Conservation (phyloP, 495 filamentous ascomycete genomes). For the Corynascus novoguineensis region DNA sequence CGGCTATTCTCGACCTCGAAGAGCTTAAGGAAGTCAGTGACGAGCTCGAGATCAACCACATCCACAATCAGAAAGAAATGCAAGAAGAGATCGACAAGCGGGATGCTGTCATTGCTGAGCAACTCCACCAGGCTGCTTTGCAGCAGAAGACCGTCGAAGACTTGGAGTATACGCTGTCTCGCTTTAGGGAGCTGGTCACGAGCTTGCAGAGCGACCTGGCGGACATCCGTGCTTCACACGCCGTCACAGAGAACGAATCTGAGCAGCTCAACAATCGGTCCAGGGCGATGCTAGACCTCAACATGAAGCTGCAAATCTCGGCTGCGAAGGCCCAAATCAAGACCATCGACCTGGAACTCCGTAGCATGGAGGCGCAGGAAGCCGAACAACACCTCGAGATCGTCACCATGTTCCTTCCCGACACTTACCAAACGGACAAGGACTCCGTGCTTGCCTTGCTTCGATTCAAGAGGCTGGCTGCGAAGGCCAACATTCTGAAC, state of each 20-base stretch:
- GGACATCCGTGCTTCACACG: constrained; percentile 84
- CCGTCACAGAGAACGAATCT: constrained; percentile 86
- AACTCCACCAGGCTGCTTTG: constrained; percentile 54
- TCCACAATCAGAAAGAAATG: constrained; percentile 88
- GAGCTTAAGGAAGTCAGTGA: constrained; percentile 85
- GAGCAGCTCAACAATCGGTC: constrained; percentile 80
- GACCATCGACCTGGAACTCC: constrained; percentile 84
- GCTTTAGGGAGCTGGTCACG: constrained; percentile 83
- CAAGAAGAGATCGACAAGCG: constrained; percentile 86
- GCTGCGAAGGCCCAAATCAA: constrained; percentile 87
- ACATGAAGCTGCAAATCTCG: constrained; percentile 84
- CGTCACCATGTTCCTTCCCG: constrained; percentile 80
- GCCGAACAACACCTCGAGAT: constrained; percentile 83
- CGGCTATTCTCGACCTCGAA: constrained; percentile 78
- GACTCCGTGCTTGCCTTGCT: constrained; percentile 82
- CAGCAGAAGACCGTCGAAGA: constrained; percentile 78
- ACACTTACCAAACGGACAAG: constrained; percentile 69
- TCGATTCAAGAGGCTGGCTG: constrained; percentile 79
- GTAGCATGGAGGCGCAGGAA: constrained; percentile 84
- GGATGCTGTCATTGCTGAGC: constrained; percentile 71
- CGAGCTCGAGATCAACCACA: constrained; percentile 87
- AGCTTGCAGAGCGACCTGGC: constrained; percentile 82
- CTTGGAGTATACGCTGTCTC: constrained; percentile 78
- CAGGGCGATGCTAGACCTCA: constrained; percentile 91
- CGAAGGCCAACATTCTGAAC: constrained; percentile 78